Evolutionary conservation across 495 filamentous ascomycete species (phyloP).

Genomic region (Podospora sp.): DNA sequence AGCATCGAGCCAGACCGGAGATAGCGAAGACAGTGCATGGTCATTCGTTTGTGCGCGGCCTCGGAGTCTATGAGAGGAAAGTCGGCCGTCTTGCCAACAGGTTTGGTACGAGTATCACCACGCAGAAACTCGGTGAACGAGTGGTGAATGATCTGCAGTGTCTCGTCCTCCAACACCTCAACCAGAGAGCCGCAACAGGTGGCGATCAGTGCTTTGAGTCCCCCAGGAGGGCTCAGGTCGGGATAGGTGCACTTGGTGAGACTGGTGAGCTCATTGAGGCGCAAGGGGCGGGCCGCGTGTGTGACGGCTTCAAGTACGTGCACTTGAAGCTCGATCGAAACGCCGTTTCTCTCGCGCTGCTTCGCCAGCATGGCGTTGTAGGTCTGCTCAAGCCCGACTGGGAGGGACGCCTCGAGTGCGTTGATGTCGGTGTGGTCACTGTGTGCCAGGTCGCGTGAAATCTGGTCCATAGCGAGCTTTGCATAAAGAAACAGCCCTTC

Average conservation of each 20-base stretch:
- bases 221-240: background rate
- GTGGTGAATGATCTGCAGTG: slow-evolving; percentile 52
- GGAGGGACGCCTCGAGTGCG: slow-evolving; percentile 31
- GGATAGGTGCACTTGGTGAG: slow-evolving; percentile 32
- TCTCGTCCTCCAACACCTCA: slow-evolving; percentile 51
- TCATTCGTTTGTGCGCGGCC: slow-evolving; percentile 25
- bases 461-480: slow-evolving; percentile 35
- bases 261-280: slow-evolving; percentile 49
- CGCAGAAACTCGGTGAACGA: slow-evolving; percentile 57
- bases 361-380: slow-evolving; percentile 47
- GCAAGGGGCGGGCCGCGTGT: slow-evolving; percentile 51
- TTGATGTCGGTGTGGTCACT: slow-evolving; percentile 18
- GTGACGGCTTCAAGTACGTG: slow-evolving; percentile 48
- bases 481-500: slow-evolving; percentile 48
- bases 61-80: slow-evolving; percentile 35
- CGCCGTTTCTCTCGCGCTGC: slow-evolving; percentile 38
- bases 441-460: slow-evolving; percentile 39
- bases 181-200: slow-evolving; percentile 48
- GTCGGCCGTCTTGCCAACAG: background rate
- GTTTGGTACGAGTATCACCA: slow-evolving; percentile 22
- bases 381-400: slow-evolving; percentile 42
- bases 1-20: slow-evolving; percentile 19
- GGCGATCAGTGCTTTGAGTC: slow-evolving; percentile 16
- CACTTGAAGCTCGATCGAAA: slow-evolving; percentile 42
- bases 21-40: slow-evolving; percentile 15